phyloP scores from a whole-genome alignment of 495 filamentous ascomycete species.

The Podospora anserina region DNA sequence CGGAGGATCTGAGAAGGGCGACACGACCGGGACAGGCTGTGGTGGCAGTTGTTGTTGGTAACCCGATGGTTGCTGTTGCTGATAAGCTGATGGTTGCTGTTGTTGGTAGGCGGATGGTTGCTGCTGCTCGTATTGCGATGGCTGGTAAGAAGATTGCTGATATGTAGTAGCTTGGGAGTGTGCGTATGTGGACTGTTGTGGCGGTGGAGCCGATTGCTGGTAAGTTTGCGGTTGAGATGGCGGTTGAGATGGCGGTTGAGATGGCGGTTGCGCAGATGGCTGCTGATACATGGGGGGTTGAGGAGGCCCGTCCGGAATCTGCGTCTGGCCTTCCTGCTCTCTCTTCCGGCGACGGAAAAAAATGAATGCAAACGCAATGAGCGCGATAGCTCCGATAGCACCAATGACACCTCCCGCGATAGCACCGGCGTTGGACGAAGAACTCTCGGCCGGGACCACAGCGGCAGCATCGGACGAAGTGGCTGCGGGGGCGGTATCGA shows the following conservation, averaged over 20 bases:
- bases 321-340: constrained; percentile 13
- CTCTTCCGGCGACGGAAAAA: constrained; percentile 39
- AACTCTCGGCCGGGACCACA: constrained; percentile 12
- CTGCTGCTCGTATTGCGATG: background rate
- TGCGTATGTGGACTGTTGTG: background rate
- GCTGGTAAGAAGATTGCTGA: background rate
- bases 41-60: background rate
- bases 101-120: background rate
- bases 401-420: constrained; percentile 52
- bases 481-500: constrained; percentile 4
- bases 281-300: constrained; percentile 16
- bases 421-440: constrained; percentile 38
- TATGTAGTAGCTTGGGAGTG: background rate
- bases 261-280: constrained; percentile 9
- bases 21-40: constrained; percentile 7
- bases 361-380: constrained; percentile 40
- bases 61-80: background rate
- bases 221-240: background rate
- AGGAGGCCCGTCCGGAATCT: constrained; percentile 10
- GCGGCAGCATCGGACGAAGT: background rate
- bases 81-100: background rate
- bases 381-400: constrained; percentile 42
- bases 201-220: background rate
- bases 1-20: background rate
- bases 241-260: background rate